Percentiles rank a stretch among this genome's conserved stretches.
phyloP scores from a whole-genome alignment of 441 rosid species.

The Arabidopsis lyrata region DNA sequence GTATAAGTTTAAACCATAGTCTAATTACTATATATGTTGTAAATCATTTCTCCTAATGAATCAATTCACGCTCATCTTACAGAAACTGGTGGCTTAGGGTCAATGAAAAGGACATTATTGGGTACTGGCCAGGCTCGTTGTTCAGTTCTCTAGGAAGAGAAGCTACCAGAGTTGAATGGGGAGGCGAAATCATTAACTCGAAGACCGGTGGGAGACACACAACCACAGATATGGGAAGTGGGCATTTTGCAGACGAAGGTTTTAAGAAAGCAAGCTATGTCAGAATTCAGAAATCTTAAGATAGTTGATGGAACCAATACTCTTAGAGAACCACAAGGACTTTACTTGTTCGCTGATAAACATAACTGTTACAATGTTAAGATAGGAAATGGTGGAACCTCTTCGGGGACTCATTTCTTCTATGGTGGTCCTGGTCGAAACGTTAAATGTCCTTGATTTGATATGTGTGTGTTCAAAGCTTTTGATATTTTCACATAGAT shows the following conservation, averaged over 20 bases:
- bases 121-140: slow-evolving; percentile 61
- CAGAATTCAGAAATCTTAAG: slow-evolving; percentile 62
- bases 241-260: slow-evolving; percentile 54
- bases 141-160: slow-evolving; percentile 52
- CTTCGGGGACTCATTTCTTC: slow-evolving; percentile 63
- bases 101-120: slow-evolving; percentile 45
- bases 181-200: slow-evolving; percentile 59
- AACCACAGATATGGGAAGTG: slow-evolving; percentile 63
- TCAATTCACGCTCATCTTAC: no score
- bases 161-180: slow-evolving; percentile 58
- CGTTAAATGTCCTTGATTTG: slow-evolving; percentile 56
- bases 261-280: slow-evolving; percentile 58
- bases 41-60: no score
- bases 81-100: slow-evolving; percentile 62
- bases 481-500: slow-evolving; percentile 6
- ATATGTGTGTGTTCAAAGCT: slow-evolving; percentile 13
- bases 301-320: slow-evolving; percentile 60
- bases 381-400: slow-evolving; percentile 46
- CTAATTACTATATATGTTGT: no score
- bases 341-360: slow-evolving; percentile 50
- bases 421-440: slow-evolving; percentile 78
- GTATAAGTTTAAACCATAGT: no score
- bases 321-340: slow-evolving; percentile 55
- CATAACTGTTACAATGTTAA: slow-evolving; percentile 60
- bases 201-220: slow-evolving; percentile 50